Evolutionary conservation across 768 basidiomycete species (phyloP), one percentile per base, ranked within the genome.

Genomic region (Strobilomyces confusus): DNA sequence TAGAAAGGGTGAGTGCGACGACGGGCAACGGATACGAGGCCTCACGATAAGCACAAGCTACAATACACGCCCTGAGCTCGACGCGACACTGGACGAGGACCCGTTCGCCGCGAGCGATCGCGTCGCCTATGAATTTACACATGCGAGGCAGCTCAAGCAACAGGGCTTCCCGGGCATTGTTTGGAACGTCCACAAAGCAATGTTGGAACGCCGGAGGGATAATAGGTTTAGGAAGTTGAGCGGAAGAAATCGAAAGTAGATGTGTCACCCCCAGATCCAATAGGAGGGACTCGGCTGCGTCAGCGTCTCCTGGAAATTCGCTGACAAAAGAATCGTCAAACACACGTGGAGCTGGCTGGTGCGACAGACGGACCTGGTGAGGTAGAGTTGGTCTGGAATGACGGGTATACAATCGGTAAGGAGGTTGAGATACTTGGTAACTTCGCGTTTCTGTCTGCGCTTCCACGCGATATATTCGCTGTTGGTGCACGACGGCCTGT

Each of bases 381-480:
- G 71, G 52, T 75, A 74, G 36, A 86, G 55, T 53, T 73, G 72
- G 43, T 79, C 70, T 5, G 75, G 76, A 32, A 84, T 61, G 36
- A 86, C 73, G 8, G 69, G 60, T n/a, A 77, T 76, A 13, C 80
- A 80, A 48, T 86, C 81, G 25, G 71, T 65, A 46, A 83, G 62
- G 29, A 75, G 66, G 55, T 78, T 80, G 26, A 86, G 63, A 59
- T 80, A 86, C 43, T 69, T 66, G 3, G 75, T 76, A 40, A 82
- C 80, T 30, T 80, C 77, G 52, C 78, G 81, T 44, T 73, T 72
- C 53, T 80, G 77, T 29, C 74, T 70, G 13, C 80, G 76, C 60
- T 78, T 82, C 84, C 83, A 86, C n/a, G 77, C 66, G 5, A 74
- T 73, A 54, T 86, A 86, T 19, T 69, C 70, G 3, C 70, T 51